Base-by-base conservation (phyloP, 306 rosid genomes). In the Hippophae tibetana region DNA sequence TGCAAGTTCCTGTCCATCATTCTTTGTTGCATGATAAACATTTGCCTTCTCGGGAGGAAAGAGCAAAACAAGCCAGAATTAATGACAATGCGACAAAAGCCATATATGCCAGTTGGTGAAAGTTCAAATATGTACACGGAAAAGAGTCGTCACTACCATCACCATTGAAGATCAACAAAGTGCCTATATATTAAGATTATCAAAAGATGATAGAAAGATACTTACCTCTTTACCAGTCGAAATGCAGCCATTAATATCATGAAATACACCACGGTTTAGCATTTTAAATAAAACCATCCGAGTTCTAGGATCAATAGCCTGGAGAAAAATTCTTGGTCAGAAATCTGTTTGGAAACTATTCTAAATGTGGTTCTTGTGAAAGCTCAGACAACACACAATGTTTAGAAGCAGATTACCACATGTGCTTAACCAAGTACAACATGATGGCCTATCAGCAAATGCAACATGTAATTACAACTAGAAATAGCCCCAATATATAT, bases 271-370 rank as follows among this genome's bases (percentile, higher is more conserved):
- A 42, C 95, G 76, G 56, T 90, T 90, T 57, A 90, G 74, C 96
- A 90, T 90, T 79, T 90, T 87, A 65, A 83, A 90, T 50, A 90
- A 69, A 65, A 81, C 84, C 95, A 84, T 78, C 69, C 98, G 92
- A 13, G 96, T 90, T 74, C 94, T 87, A 7, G 96, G 98, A 81
- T 90, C 96, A 48, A 90, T 87, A 62, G 96, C 98, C 96, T 90
- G 77, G 56, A 45, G 48, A 23, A 69, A 60, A 65, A 46, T 48
- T 23, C 42, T 71, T 69, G 73, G 52, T 14, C 66, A 66, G 60
- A 62, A 59, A 6, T 10, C 7, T 42, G 38, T 8, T 59, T 7
- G 11, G 25, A 10, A 64, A 45, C 0, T 23, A 57, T 51, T 4
- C 53, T 51, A 31, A 47, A 18, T 44, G 42, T 55, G 58, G 13